Evolutionary conservation across 1,284 basidiomycete genomes (phyloP).

Genomic region (Pyrrhoderma lamaoense): DNA sequence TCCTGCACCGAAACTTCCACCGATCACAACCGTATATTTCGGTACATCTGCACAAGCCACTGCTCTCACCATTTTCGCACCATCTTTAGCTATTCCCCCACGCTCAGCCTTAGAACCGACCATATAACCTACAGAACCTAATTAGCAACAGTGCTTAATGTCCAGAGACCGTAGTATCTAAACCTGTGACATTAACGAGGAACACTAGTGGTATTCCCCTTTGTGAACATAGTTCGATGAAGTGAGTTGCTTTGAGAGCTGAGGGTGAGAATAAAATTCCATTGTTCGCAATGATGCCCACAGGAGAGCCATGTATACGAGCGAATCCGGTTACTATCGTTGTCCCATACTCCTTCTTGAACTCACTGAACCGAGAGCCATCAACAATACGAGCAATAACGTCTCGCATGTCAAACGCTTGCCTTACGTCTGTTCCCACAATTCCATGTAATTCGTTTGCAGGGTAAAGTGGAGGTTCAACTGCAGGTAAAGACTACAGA

Average conservation of each 20-base stretch:
- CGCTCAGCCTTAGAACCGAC: conserved; percentile 90
- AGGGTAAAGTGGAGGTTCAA: conserved; percentile 76
- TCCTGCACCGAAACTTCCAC: conserved; percentile 91
- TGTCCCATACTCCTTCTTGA: conserved; percentile 90
- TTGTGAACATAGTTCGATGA: conserved; percentile 92
- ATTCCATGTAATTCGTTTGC: conserved; percentile 83
- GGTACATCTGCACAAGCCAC: conserved; percentile 93
- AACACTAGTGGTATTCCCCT: conserved; percentile 85
- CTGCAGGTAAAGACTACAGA: conserved; percentile 51
- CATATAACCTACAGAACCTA: conserved; percentile 65
- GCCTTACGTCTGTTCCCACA: conserved; percentile 82
- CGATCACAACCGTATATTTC: conserved; percentile 91
- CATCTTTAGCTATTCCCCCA: conserved; percentile 95
- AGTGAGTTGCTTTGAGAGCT: conserved; percentile 90
- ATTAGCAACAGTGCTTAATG: background rate
- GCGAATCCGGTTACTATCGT: conserved; percentile 93
- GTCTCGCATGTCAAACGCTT: conserved; percentile 90
- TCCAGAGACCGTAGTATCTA: background rate
- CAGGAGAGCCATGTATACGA: conserved; percentile 80
- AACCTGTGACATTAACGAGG: conserved; percentile 87
- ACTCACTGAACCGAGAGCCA: conserved; percentile 88
- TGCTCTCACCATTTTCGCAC: conserved; percentile 96
- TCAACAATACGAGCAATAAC: conserved; percentile 89
- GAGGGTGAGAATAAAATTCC: conserved; percentile 92
- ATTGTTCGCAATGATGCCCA: conserved; percentile 90